Conservation (phyloP, 345 rosid genomes). For the Isatis tinctoria region DNA sequence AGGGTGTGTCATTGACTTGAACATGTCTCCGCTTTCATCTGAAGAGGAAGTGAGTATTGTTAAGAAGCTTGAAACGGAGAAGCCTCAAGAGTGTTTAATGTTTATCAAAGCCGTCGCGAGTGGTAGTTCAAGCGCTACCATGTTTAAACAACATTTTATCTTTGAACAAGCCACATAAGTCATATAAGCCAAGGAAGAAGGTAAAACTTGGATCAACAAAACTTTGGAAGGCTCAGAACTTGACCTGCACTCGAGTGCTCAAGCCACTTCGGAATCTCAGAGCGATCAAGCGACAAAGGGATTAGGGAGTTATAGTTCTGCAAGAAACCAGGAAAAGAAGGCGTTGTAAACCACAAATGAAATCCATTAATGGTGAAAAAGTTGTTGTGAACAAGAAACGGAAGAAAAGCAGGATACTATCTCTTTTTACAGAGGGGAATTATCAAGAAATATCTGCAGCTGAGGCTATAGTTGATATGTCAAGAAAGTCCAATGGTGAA, state of each 20-base stretch:
- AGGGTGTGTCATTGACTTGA: slow-evolving; percentile 26
- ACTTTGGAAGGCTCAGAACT: too few species aligned
- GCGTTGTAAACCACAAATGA: neutral
- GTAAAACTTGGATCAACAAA: slow-evolving; percentile 11
- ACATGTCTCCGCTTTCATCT: slow-evolving; percentile 18
- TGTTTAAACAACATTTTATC: slow-evolving; percentile 11
- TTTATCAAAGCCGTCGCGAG: neutral
- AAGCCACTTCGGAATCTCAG: slow-evolving; percentile 14
- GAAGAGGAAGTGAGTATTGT: neutral
- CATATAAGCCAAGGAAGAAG: slow-evolving; percentile 16
- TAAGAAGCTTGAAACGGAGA: neutral
- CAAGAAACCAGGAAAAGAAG: neutral
- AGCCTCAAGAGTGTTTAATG: slow-evolving; percentile 18
- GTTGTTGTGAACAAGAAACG: slow-evolving; percentile 14
- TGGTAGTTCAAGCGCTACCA: slow-evolving; percentile 16
- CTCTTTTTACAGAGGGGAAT: slow-evolving; percentile 37
- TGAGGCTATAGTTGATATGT: slow-evolving; percentile 44
- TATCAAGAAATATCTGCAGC: slow-evolving; percentile 46
- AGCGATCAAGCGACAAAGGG: neutral
- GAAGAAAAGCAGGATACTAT: slow-evolving; percentile 39
- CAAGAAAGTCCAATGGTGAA: slow-evolving; percentile 31
- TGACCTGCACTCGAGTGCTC: slow-evolving; percentile 5
- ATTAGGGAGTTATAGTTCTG: slow-evolving; percentile 13
- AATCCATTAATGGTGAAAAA: neutral
- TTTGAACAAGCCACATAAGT: slow-evolving; percentile 6